Evolutionary conservation across 2,329 filamentous ascomycete genomes (phyloP).

Genomic region (Aspergillus nomiae): DNA sequence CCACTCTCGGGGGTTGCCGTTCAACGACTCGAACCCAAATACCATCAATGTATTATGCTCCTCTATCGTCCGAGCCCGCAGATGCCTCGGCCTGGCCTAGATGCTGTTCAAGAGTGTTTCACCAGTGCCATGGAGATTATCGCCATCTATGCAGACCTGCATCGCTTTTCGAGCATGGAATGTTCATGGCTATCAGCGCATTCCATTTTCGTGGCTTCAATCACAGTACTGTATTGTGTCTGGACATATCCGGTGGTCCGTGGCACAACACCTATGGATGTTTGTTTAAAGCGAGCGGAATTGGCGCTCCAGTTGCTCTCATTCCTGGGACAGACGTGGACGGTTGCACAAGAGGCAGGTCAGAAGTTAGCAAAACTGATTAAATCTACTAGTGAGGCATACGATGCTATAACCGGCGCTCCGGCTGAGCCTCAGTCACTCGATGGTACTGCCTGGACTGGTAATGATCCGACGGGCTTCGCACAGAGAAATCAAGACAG

Average conservation of each 20-base stretch:
- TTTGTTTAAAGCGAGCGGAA: neutral
- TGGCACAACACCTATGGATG: neutral
- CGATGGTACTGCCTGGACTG: neutral
- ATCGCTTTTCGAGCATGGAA: constrained; percentile 10
- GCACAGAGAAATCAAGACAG: neutral
- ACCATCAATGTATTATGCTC: constrained; percentile 7
- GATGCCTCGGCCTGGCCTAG: neutral
- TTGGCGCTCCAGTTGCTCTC: neutral
- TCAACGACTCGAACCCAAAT: constrained; percentile 7
- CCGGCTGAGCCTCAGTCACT: neutral
- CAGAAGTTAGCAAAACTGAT: constrained; percentile 6
- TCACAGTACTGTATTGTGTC: constrained; percentile 4
- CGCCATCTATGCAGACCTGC: neutral
- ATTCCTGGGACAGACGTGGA: constrained; percentile 6
- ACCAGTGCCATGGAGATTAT: constrained; percentile 6
- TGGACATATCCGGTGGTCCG: neutral
- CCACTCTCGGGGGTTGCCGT: constrained; percentile 2
- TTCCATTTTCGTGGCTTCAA: constrained; percentile 7
- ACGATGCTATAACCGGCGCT: neutral
- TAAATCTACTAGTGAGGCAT: neutral
- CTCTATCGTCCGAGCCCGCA: constrained; percentile 7
- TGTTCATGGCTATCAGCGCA: constrained; percentile 8
- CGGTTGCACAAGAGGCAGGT: neutral
- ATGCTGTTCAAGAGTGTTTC: constrained; percentile 6
- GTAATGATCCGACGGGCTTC: neutral